Evolutionary conservation across 345 rosid species (phyloP).

Genomic region (Hibiscus syriacus): DNA sequence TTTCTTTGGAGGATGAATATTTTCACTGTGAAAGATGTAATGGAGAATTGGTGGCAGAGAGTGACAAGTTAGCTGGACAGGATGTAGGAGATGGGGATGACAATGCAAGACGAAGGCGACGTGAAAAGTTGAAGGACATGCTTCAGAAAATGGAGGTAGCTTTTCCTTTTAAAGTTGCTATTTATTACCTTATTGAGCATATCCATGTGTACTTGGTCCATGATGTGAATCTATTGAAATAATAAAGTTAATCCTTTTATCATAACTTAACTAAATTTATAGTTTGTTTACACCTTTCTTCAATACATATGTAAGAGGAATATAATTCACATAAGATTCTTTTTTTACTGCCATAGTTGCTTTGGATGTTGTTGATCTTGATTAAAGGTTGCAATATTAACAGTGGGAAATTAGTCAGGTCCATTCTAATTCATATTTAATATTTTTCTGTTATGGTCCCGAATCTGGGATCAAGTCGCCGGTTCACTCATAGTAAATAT

Average conservation of each 20-base stretch:
- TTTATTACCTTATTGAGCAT: not conserved
- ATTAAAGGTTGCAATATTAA: not conserved
- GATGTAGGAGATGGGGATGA: slow-evolving; percentile 91
- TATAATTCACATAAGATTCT: not conserved
- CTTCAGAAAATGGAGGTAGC: slow-evolving; percentile 70
- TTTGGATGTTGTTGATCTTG: not conserved
- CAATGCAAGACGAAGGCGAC: slow-evolving; percentile 72
- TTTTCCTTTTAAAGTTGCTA: not conserved
- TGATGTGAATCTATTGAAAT: not conserved
- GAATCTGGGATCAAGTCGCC: no score
- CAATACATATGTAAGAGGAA: not conserved
- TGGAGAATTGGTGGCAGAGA: no score
- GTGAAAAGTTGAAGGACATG: no score
- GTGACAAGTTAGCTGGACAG: slow-evolving; percentile 73
- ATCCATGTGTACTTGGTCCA: not conserved
- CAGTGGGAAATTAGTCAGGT: not conserved
- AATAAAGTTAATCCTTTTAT: not conserved
- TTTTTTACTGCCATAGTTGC: not conserved
- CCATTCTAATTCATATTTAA: not conserved
- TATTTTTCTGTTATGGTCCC: no score
- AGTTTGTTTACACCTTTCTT: not conserved
- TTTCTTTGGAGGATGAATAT: slow-evolving; percentile 58
- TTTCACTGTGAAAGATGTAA: slow-evolving; percentile 94
- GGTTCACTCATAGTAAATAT: no score
- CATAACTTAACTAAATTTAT: not conserved